Conservation (phyloP, 2,329 filamentous ascomycete genomes). For the Xylariaceae sp. region DNA sequence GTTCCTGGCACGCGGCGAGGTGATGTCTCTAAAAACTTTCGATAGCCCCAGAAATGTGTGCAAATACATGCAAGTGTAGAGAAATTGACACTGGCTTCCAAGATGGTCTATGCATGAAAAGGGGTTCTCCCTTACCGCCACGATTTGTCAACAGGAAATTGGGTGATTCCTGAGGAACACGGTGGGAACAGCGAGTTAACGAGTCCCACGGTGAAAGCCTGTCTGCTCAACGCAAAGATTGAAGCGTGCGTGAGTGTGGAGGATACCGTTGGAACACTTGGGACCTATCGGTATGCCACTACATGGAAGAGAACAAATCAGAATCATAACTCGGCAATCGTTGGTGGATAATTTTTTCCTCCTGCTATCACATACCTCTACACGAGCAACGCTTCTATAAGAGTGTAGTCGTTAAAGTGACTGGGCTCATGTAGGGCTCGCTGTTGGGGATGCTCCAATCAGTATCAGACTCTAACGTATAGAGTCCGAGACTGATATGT, state of each 20-base stretch:
- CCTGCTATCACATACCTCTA: constrained; percentile 41
- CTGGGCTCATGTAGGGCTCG: constrained; percentile 44
- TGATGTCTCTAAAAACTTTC: constrained; percentile 34
- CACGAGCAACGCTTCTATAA: constrained; percentile 43
- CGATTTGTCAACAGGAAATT: constrained; percentile 54
- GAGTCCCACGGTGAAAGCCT: constrained; percentile 60
- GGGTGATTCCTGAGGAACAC: constrained; percentile 54
- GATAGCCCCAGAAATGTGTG: constrained; percentile 28
- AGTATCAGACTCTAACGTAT: constrained; percentile 41
- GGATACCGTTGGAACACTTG: constrained; percentile 43
- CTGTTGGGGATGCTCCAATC: constrained; percentile 41
- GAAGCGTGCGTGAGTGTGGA: constrained; percentile 54
- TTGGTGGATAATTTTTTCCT: background rate
- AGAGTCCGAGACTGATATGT: constrained; percentile 43
- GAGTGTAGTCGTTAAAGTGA: constrained; percentile 35
- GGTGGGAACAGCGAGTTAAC: constrained; percentile 69
- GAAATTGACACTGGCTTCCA: constrained; percentile 30
- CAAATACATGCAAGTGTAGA: constrained; percentile 32
- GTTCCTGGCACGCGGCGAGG: constrained; percentile 36
- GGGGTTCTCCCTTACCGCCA: constrained; percentile 57
- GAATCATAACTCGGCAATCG: constrained; percentile 25
- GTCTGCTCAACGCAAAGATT: constrained; percentile 47
- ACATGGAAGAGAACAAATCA: constrained; percentile 40
- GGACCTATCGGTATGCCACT: constrained; percentile 52
- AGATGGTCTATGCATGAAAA: constrained; percentile 33